Percentiles rank a stretch among this genome's conserved stretches.
Evolutionary conservation across 129 eudicot species (phyloP).

Genomic region (Erigeron canadensis): DNA sequence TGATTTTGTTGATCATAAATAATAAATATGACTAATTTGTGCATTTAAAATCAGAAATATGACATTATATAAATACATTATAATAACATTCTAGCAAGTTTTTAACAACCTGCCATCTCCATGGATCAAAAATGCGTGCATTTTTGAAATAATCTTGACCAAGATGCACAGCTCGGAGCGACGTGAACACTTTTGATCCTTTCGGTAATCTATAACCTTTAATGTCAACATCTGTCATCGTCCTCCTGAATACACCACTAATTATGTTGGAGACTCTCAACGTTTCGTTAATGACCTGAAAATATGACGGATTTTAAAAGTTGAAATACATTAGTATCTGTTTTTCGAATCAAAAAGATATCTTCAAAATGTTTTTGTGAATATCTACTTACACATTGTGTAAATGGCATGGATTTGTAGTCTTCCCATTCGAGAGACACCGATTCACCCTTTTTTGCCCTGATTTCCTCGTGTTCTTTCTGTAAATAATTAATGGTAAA

Average conservation of each 20-base stretch:
- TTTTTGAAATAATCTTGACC: slow-evolving; percentile 69
- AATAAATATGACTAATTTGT: not conserved
- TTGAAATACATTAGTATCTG: not conserved
- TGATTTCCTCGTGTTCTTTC: slow-evolving; percentile 83
- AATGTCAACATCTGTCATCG: slow-evolving; percentile 65
- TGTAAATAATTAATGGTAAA: slow-evolving; percentile 22
- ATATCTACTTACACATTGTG: slow-evolving; percentile 71
- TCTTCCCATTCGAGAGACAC: slow-evolving; percentile 75
- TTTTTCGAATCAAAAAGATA: not conserved
- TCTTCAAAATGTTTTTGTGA: not conserved
- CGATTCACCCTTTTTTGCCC: slow-evolving; percentile 40
- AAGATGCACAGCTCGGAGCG: slow-evolving; percentile 78
- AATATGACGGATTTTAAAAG: not conserved
- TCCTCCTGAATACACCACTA: slow-evolving; percentile 80
- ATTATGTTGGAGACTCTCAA: slow-evolving; percentile 77
- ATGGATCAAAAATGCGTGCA: slow-evolving; percentile 82
- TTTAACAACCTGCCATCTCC: slow-evolving; percentile 87
- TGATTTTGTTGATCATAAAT: not conserved
- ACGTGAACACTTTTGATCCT: slow-evolving; percentile 83
- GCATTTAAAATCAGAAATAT: not conserved
- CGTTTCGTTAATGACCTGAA: slow-evolving; percentile 84
- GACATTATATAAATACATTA: not conserved
- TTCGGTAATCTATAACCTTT: slow-evolving; percentile 81
- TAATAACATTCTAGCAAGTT: not conserved
- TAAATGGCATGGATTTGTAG: slow-evolving; percentile 82